Evolutionary conservation across 208 protist species (phyloP).

Genomic region (Leishmania major): DNA sequence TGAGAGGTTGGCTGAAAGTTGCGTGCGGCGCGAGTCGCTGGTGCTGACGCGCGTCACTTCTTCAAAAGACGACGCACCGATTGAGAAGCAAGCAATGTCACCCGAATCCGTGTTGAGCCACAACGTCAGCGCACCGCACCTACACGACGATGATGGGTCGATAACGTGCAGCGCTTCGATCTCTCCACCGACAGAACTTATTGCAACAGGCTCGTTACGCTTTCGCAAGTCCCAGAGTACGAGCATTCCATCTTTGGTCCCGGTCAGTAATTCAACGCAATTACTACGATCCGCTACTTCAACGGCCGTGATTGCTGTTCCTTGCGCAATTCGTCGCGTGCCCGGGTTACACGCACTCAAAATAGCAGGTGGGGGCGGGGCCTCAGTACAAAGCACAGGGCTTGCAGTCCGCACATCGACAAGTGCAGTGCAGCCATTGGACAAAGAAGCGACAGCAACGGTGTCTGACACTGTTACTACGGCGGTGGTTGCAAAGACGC

Average conservation of each 20-base stretch:
- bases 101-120: conserved; percentile 45
- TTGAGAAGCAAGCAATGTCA: conserved; percentile 20
- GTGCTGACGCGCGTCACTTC: conserved; percentile 21
- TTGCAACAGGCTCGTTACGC: conserved; percentile 26
- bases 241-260: conserved; percentile 45
- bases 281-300: conserved; percentile 10
- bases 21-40: conserved; percentile 30
- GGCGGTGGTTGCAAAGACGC: conserved; percentile 25
- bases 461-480: conserved; percentile 38
- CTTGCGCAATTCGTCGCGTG: background rate
- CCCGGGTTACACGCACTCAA: background rate
- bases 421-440: conserved; percentile 48
- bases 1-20: conserved; percentile 33
- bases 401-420: conserved; percentile 35
- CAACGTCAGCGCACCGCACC: conserved; percentile 21
- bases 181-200: conserved; percentile 15
- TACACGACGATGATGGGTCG: background rate
- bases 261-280: conserved; percentile 43
- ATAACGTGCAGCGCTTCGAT: conserved; percentile 7
- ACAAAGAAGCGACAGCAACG: conserved; percentile 46
- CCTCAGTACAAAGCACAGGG: conserved; percentile 22
- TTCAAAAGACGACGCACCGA: conserved; percentile 28
- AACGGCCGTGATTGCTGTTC: conserved; percentile 11
- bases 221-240: conserved; percentile 70
- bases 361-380: conserved; percentile 3